Percentiles rank a stretch among this genome's conserved stretches.
phyloP scores from a whole-genome alignment of 345 rosid species.

The Populus deltoides region DNA sequence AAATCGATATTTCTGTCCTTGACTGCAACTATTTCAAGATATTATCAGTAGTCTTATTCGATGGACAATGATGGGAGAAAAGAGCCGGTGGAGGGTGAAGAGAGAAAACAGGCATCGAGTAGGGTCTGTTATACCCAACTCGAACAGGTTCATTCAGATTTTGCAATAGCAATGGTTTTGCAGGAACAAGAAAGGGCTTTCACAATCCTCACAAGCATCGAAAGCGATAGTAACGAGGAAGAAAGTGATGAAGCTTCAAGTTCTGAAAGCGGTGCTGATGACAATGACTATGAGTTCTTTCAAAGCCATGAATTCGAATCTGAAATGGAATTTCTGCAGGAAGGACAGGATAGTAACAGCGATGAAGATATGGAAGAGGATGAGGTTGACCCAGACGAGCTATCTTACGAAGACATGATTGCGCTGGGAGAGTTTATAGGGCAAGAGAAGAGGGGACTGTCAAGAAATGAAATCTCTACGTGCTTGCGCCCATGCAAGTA shows the following conservation, averaged over 20 bases:
- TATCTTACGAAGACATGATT: slow-evolving; percentile 68
- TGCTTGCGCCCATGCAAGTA: slow-evolving; percentile 32
- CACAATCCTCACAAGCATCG: slow-evolving; percentile 27
- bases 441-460: slow-evolving; percentile 54
- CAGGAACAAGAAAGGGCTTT: slow-evolving; percentile 34
- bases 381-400: slow-evolving; percentile 63
- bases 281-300: slow-evolving; percentile 45
- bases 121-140: slow-evolving; percentile 21
- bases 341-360: slow-evolving; percentile 38
- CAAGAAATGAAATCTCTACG: slow-evolving; percentile 35
- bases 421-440: slow-evolving; percentile 68
- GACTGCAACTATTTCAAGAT: neutral
- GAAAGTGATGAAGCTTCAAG: slow-evolving; percentile 10
- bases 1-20: neutral
- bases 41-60: neutral
- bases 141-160: slow-evolving; percentile 41
- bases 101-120: slow-evolving; percentile 27
- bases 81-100: slow-evolving; percentile 21
- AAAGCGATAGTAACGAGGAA: slow-evolving; percentile 33
- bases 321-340: slow-evolving; percentile 45
- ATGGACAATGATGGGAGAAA: slow-evolving; percentile 21
- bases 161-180: slow-evolving; percentile 34
- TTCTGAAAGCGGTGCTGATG: slow-evolving; percentile 7
- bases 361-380: slow-evolving; percentile 34
- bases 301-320: slow-evolving; percentile 36